Base-by-base conservation (phyloP, 305 asterid genomes). In the Vinca major region DNA sequence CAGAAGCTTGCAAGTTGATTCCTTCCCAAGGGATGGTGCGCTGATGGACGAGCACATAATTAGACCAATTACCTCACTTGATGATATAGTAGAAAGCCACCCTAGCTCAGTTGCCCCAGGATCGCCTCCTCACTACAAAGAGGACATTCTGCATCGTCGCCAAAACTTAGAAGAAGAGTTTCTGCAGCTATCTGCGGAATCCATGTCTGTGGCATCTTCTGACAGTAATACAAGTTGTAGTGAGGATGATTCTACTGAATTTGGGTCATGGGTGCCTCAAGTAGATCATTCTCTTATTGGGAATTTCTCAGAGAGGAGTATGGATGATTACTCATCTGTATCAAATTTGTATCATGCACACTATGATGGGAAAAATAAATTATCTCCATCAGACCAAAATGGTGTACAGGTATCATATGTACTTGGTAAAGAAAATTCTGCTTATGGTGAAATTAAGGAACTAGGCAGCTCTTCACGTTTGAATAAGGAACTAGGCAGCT, bases 71-170 rank as follows among this genome's bases (percentile, higher is more conserved):
- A 74, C 74, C 65, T 82, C 81, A 40, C 44, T 77, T 70, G 76
- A 78, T 77, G 77, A 82, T 78, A 69, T 79, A 68, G 72, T 72
- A 64, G 91, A 77, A 37, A 73, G 85, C 50, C 83, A 62, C 64
- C 76, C 86, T 66, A 81, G 88, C 19, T 81, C 92, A 61, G 75
- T 77, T 71, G 76, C 74, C 78, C 87, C 81, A 44, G 91, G 86
- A 65, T 93, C 99, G 26, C 99, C 99, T 33, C 99, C 99, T 77
- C 96, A 91, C 74, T 93, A 87, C 83, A 81, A 85, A 83, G 93
- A 84, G 79, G 92, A 85, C 75, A 88, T 93, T 74, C 86, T 93
- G 77, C 97, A 86, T 20, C 89, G 96, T 55, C 97, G 96, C 63
- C 95, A 84, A 56, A 83, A 86, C 81, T 69, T 93, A 77, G 95